Evolutionary conservation across 345 rosid genomes (phyloP).

Genomic region (Brassica cretica): DNA sequence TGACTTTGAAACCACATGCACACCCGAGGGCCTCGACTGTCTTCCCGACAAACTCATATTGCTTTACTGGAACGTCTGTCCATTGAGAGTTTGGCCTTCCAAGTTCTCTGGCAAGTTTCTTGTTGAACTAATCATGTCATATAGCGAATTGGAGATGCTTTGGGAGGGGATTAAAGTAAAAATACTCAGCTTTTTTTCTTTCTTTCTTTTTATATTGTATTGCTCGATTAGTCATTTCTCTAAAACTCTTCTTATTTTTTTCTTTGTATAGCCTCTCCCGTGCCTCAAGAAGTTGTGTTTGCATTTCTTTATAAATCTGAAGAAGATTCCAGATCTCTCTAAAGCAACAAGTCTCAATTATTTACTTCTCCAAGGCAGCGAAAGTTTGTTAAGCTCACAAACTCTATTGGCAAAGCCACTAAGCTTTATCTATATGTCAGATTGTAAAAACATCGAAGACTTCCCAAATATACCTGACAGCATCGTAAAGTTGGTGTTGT

Average conservation of each 20-base stretch:
- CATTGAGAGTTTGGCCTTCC: conserved; percentile 1
- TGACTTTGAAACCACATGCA: not conserved
- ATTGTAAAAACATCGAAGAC: not conserved
- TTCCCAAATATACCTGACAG: conserved; percentile 28
- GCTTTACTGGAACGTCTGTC: not conserved
- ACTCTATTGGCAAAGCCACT: conserved; percentile 16
- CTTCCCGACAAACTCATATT: not conserved
- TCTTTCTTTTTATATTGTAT: not conserved
- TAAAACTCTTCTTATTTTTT: not conserved
- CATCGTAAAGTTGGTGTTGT: not conserved
- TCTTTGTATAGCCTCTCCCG: not conserved
- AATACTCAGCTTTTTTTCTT: not conserved
- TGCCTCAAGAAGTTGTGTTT: not conserved
- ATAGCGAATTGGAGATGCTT: conserved; percentile 23
- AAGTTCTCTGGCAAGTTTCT: conserved; percentile 9
- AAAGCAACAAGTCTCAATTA: not conserved
- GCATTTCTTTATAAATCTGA: not conserved
- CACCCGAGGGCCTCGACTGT: not conserved
- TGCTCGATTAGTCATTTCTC: not conserved
- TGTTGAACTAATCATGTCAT: not conserved
- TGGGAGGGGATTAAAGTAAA: conserved; percentile 33
- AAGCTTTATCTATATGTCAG: not conserved
- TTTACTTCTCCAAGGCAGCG: not conserved
- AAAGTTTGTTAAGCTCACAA: conserved; percentile 2
- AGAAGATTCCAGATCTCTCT: not conserved